Evolutionary conservation across 805 yeast genomes (phyloP).

Genomic region (Ogataea pignaliae): DNA sequence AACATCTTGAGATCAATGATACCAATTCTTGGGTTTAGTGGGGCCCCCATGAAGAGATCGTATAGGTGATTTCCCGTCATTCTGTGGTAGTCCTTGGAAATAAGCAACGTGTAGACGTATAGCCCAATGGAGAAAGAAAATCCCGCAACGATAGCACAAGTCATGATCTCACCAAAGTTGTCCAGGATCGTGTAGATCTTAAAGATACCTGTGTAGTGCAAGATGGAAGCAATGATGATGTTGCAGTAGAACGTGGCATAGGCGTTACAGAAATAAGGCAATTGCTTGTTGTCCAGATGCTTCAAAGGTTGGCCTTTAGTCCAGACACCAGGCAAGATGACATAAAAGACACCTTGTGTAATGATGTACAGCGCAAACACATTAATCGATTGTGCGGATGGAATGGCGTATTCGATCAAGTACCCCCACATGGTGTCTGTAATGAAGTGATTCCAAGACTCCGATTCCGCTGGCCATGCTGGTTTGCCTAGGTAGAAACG

Average conservation of each 20-base stretch:
- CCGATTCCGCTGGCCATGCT: slow-evolving; percentile 60
- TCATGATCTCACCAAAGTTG: slow-evolving; percentile 86
- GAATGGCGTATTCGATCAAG: slow-evolving; percentile 51
- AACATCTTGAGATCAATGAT: slow-evolving; percentile 93
- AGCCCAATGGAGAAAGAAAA: slow-evolving; percentile 61
- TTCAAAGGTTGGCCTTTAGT: slow-evolving; percentile 90
- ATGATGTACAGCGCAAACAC: slow-evolving; percentile 68
- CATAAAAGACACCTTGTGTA: slow-evolving; percentile 69
- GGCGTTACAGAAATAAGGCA: slow-evolving; percentile 94
- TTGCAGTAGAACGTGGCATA: slow-evolving; percentile 76
- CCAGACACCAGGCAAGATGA: slow-evolving; percentile 88
- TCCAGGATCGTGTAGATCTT: slow-evolving; percentile 72
- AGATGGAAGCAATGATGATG: slow-evolving; percentile 47
- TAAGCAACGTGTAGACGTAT: slow-evolving; percentile 61
- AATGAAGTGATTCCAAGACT: slow-evolving; percentile 49
- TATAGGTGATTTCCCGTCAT: slow-evolving; percentile 89
- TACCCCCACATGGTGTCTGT: slow-evolving; percentile 36
- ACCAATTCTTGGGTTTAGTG: slow-evolving; percentile 93
- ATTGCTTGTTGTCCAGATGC: slow-evolving; percentile 73
- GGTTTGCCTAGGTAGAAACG: slow-evolving; percentile 70
- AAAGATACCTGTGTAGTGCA: slow-evolving; percentile 75
- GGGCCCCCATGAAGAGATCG: slow-evolving; percentile 96
- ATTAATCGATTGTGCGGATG: slow-evolving; percentile 57
- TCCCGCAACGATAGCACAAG: slow-evolving; percentile 82
- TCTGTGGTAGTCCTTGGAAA: slow-evolving; percentile 75